Percentiles rank a stretch among this genome's conserved stretches.
These are phyloP conservation scores for Helicostylum pulchrum DNA, from an alignment of 192 early-diverging fungal species.

Conservation along the genomic window DNA sequence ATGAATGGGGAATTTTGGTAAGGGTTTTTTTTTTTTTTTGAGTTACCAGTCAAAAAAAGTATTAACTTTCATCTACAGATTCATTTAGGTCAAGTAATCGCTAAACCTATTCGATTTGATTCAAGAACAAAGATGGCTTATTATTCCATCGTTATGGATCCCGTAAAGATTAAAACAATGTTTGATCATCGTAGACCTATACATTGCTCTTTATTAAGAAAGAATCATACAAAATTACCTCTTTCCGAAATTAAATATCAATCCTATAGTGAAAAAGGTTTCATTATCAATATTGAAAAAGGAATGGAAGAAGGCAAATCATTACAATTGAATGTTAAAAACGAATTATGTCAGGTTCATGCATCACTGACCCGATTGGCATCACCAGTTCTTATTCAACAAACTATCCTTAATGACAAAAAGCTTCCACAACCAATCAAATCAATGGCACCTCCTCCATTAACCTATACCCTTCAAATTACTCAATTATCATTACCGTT, in stretches of 20 bases:
- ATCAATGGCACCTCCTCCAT: conserved; percentile 12
- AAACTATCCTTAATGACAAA: neutral
- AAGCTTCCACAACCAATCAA: neutral
- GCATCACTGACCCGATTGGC: conserved; percentile 22
- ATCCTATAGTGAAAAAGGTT: conserved; percentile 13
- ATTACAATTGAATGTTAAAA: conserved; percentile 7
- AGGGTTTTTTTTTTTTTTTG: too few relatives aligned
- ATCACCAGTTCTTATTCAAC: neutral
- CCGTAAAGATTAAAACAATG: conserved; percentile 26
- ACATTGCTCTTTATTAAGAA: conserved; percentile 21
- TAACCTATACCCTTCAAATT: conserved; percentile 31
- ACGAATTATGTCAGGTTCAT: conserved; percentile 22
- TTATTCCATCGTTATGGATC: conserved; percentile 27
- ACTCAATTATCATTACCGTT: conserved; percentile 26
- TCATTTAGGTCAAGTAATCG: conserved; percentile 29
- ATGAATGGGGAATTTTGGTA: conserved; percentile 15
- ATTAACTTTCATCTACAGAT: neutral
- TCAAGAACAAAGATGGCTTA: conserved; percentile 17
- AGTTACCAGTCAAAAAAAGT: neutral
- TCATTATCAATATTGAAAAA: conserved; percentile 24
- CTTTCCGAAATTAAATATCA: neutral
- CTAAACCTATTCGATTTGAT: conserved; percentile 24
- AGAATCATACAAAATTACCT: neutral
- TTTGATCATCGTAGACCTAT: conserved; percentile 31
- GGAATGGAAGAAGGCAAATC: conserved; percentile 25